Evolutionary conservation across 768 basidiomycete genomes (phyloP), one percentile per base, ranked within the genome.

Genomic region (Punctularia strigosozonata): DNA sequence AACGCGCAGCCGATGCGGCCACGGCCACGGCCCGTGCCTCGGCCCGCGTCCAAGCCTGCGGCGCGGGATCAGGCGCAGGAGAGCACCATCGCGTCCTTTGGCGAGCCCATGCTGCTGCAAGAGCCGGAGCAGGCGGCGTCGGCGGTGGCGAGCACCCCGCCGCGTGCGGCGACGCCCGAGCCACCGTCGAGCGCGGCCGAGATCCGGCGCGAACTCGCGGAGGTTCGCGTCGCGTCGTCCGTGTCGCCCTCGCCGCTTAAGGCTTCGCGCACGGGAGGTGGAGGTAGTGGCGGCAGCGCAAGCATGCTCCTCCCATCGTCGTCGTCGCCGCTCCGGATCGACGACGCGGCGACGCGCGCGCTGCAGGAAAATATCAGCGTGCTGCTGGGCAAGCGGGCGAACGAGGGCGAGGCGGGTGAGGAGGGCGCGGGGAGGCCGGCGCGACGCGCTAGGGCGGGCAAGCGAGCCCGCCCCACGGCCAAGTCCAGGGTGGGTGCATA

Each of bases 351-450:
- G 19, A 62, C 75, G n/a, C 70, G 63, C 47, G 78, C 71, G 14
- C 59, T 85, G 17, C 72, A 81, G 44, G 77, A 83, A 46, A 80
- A 73, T 43, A 72, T 86, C 36, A 73, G 75, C 4, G 70, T 72
- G 17, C 55, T 85, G 40, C 60, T 87, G 13, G 83, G 82, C 6
- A 87, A 88, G 53, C 67, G 82, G 6, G 63, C 65, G 7, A 57
- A 66, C 0, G 58, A 61, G 3, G 67, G 66, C 8, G 64, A 65
- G 3, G 28, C 37, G 3, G 39, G 33, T 22, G 54, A 52, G 31
- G 48, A 48, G 5, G 44, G 38, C 8, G 37, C 31, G 23, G 40
- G 41, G 8, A 31, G 39, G 15, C n/a, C n/a, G n/a, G 28, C 31
- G 13, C 49, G 44, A 10, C 45, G 43, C 2, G 45, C 40, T 34